These are phyloP conservation scores for Paecilomyces sp. DNA, from an alignment of 2,329 filamentous ascomycete genomes.

Conservation along the genomic window DNA sequence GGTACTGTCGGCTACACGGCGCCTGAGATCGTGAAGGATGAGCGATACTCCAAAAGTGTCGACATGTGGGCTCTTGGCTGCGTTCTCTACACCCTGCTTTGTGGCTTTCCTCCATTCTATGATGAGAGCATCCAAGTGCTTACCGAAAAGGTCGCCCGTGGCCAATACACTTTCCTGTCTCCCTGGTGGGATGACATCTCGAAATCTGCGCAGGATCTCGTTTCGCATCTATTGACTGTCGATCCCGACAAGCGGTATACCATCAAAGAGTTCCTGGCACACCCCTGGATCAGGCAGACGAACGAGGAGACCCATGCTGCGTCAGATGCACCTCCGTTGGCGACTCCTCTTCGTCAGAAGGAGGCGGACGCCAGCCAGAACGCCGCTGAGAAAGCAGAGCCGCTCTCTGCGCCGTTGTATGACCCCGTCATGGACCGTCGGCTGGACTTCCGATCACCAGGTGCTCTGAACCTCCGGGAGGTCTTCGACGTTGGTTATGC, in stretches of 20 bases:
- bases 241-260: slow-evolving; percentile 93
- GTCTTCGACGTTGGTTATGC: slow-evolving; percentile 98
- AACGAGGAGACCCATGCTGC: slow-evolving; percentile 62
- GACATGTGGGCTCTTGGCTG: slow-evolving; percentile 99
- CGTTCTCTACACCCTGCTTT: slow-evolving; percentile 92
- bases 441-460: slow-evolving; percentile 90
- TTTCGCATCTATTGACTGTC: slow-evolving; percentile 86
- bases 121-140: slow-evolving; percentile 96
- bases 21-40: slow-evolving; percentile 97
- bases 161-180: slow-evolving; percentile 94
- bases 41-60: slow-evolving; percentile 96
- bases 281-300: slow-evolving; percentile 81
- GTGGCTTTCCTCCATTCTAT: slow-evolving; percentile 96
- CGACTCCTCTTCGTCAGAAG: slow-evolving; percentile 61
- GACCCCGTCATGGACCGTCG: slow-evolving; percentile 57
- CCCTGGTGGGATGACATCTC: slow-evolving; percentile 99
- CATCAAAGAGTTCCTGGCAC: slow-evolving; percentile 85
- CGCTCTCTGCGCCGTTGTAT: slow-evolving; percentile 46
- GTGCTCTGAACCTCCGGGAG: slow-evolving; percentile 89
- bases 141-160: slow-evolving; percentile 93
- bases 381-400: slow-evolving; percentile 32
- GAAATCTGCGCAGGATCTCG: slow-evolving; percentile 85
- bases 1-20: slow-evolving; percentile 97
- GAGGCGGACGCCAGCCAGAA: slow-evolving; percentile 51
- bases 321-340: slow-evolving; percentile 63